Evolutionary conservation across 1,284 basidiomycete genomes (phyloP).

Genomic region (Hemileia vastatrix): DNA sequence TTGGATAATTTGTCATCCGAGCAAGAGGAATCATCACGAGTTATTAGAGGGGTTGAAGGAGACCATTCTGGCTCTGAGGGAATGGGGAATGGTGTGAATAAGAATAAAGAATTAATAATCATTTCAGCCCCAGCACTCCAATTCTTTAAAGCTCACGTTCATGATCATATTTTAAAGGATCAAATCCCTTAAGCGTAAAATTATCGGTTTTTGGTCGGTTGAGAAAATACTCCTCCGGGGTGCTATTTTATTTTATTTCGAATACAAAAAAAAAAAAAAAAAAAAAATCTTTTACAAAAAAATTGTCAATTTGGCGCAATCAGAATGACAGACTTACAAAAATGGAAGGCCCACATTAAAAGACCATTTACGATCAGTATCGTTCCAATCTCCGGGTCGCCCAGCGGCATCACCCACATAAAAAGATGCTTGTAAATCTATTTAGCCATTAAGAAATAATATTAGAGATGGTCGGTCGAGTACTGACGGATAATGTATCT

Average conservation of each 20-base stretch:
- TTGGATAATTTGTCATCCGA: constrained; percentile 21
- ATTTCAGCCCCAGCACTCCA: no score
- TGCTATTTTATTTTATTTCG: no score
- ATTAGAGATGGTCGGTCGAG: not conserved
- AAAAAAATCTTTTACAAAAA: constrained; percentile 44
- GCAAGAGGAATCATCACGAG: constrained; percentile 30
- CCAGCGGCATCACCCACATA: constrained; percentile 89
- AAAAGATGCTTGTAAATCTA: constrained; percentile 49
- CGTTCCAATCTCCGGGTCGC: constrained; percentile 60
- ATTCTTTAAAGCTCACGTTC: constrained; percentile 6
- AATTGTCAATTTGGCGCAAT: not conserved
- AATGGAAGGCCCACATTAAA: constrained; percentile 3
- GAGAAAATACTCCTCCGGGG: constrained; percentile 65
- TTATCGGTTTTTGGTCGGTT: constrained; percentile 48
- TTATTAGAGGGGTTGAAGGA: constrained; percentile 55
- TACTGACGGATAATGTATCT: no score
- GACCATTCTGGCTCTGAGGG: constrained; percentile 56
- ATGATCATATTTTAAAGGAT: constrained; percentile 27
- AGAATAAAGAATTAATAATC: not conserved
- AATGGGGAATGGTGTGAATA: not conserved
- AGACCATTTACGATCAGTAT: constrained; percentile 53
- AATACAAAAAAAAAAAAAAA: not conserved
- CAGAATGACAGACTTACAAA: not conserved
- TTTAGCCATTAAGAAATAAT: not conserved
- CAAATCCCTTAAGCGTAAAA: constrained; percentile 55